A percentile compares a stretch with the other conserved stretches of the same genome.
Evolutionary conservation across 768 basidiomycete species (phyloP).

Genomic region (Auriscalpium vulgare): DNA sequence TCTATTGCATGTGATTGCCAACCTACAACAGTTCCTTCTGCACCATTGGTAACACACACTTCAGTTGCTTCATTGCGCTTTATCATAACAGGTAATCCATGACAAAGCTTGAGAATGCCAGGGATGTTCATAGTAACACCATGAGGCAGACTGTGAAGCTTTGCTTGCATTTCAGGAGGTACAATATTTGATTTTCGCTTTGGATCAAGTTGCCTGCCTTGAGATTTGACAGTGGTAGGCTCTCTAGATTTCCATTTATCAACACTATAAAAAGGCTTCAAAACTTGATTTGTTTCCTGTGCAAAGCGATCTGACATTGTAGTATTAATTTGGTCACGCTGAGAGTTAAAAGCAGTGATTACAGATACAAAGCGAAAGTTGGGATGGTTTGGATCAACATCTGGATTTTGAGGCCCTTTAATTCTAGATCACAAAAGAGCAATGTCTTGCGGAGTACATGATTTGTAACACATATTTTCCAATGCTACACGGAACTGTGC

Average conservation of each 20-base stretch:
- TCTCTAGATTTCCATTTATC: neutral
- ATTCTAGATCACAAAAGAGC: slow-evolving; percentile 24
- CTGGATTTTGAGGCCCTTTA: slow-evolving; percentile 6
- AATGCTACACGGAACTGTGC: slow-evolving; percentile 22
- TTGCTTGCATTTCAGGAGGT: slow-evolving; percentile 6
- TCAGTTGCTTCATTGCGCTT: slow-evolving; percentile 19
- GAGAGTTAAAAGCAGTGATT: slow-evolving; percentile 29
- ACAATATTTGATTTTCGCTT: neutral
- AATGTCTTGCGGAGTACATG: slow-evolving; percentile 31
- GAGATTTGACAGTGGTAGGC: neutral
- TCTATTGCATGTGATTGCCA: slow-evolving; percentile 4
- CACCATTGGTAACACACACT: slow-evolving; percentile 19
- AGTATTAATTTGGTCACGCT: slow-evolving; percentile 31
- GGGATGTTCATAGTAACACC: slow-evolving; percentile 10
- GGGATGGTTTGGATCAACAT: slow-evolving; percentile 4
- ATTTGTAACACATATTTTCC: slow-evolving; percentile 20
- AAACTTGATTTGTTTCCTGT: slow-evolving; percentile 19
- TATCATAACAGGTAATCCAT: slow-evolving; percentile 18
- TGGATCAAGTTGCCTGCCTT: neutral
- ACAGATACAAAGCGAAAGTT: slow-evolving; percentile 28
- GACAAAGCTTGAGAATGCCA: slow-evolving; percentile 14
- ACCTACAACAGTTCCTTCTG: slow-evolving; percentile 13
- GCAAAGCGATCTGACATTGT: slow-evolving; percentile 27
- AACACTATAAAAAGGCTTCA: slow-evolving; percentile 23
- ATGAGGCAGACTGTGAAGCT: slow-evolving; percentile 17